Conservation (phyloP, 2,329 filamentous ascomycete species). For the Didymella lethalis region DNA sequence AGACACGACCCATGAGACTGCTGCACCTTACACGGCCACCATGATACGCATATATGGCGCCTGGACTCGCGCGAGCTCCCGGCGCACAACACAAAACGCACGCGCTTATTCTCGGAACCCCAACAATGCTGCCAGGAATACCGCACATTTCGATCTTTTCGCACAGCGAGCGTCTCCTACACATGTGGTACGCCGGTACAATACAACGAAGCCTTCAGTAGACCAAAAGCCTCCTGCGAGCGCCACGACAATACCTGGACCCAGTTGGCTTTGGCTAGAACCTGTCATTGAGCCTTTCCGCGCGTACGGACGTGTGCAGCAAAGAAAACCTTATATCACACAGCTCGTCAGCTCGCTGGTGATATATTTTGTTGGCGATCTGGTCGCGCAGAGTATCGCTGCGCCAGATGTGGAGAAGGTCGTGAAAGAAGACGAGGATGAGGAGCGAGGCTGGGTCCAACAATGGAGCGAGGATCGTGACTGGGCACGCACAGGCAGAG, state of each 20-base stretch:
- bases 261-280: conserved; percentile 57
- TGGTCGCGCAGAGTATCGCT: conserved; percentile 75
- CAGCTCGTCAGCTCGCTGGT: conserved; percentile 78
- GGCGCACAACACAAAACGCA: conserved; percentile 32
- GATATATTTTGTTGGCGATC: conserved; percentile 80
- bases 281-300: conserved; percentile 57
- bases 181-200: conserved; percentile 24
- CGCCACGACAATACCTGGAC: conserved; percentile 51
- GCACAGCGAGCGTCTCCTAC: conserved; percentile 19
- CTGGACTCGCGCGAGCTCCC: conserved; percentile 34
- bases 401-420: conserved; percentile 27
- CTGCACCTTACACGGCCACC: conserved; percentile 22
- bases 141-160: conserved; percentile 15
- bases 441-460: conserved; percentile 49
- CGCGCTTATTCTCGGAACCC: conserved; percentile 22
- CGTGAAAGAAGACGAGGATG: conserved; percentile 18
- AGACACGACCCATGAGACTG: conserved; percentile 13
- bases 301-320: conserved; percentile 74
- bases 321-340: conserved; percentile 76
- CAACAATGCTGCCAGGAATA: conserved; percentile 15
- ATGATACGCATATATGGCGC: conserved; percentile 44
- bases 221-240: conserved; percentile 30
- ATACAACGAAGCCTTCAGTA: conserved; percentile 32
- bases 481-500: conserved; percentile 68
- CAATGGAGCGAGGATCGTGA: conserved; percentile 55